Conservation (phyloP, 2,329 filamentous ascomycete genomes). For the Botryotinia narcissicola region DNA sequence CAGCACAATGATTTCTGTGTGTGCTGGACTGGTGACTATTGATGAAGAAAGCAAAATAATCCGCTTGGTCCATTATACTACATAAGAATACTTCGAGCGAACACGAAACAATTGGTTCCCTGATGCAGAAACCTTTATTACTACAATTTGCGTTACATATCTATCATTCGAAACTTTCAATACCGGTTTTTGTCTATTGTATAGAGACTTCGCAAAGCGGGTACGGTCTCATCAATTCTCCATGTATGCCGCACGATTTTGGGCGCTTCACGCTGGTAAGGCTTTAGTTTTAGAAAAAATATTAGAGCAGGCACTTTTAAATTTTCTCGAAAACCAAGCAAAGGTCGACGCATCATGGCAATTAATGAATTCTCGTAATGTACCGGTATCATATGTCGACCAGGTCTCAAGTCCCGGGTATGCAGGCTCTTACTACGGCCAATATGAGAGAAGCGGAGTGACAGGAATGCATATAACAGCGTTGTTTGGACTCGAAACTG, state of each 20-base stretch:
- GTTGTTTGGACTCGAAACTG: constrained; percentile 1
- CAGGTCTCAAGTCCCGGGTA: not conserved
- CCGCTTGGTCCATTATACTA: constrained; percentile 36
- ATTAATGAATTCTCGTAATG: fast-evolving
- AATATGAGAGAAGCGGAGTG: too few species aligned
- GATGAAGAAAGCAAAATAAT: constrained; percentile 17
- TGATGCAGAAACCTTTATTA: constrained; percentile 27
- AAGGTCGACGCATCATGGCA: constrained; percentile 1
- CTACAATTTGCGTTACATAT: constrained; percentile 34
- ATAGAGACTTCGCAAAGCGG: constrained; percentile 30
- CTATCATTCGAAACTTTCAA: constrained; percentile 35
- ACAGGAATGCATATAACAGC: constrained; percentile 8
- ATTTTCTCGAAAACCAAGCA: not conserved
- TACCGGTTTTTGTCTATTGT: constrained; percentile 26
- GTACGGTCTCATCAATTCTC: constrained; percentile 14
- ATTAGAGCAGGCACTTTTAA: not conserved
- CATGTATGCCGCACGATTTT: not conserved
- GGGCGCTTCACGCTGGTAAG: not conserved
- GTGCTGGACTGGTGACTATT: constrained; percentile 29
- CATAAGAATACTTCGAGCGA: constrained; percentile 36
- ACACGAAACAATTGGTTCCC: constrained; percentile 23
- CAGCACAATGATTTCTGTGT: constrained; percentile 29
- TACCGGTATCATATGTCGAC: fast-evolving
- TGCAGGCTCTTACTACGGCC: too few species aligned
- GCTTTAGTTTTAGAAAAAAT: not conserved